Evolutionary conservation across 2,329 filamentous ascomycete genomes (phyloP), one percentile per base, ranked within the genome.

Genomic region (Fusarium denticulatum): DNA sequence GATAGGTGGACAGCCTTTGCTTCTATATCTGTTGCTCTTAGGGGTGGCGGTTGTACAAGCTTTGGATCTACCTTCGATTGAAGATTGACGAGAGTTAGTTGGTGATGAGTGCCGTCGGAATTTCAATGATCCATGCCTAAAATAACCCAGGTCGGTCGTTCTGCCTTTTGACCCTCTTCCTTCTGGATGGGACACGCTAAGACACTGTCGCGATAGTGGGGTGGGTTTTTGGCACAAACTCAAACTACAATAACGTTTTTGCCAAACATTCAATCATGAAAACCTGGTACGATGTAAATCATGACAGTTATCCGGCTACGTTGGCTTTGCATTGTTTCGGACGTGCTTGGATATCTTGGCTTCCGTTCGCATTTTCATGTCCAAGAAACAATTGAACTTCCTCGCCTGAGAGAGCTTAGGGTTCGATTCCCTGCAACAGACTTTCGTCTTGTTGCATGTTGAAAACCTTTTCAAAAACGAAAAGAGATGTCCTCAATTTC

Each of bases 281-380:
- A 14, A 67, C 75, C 71, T 77, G 75, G 75, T 76, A 79, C 75
- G 74, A 73, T 78, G 52, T 77, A 71, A 65, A 64, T 67, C 59
- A 16, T 77, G 70, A 73, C 73, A 58, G 61, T 55, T 42, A 12
- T 37, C 40, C 12, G 12, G 16, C 16, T 24, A 20, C 22, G 16
- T 14, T 50, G 4, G 8, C 3, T 50, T 34, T 15, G 22, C 30
- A 15, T 52, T 11, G 5, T 15, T 34, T 52, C 13, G 30, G 6
- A 36, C 15, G n/a, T 2, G 5, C 16, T 36, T 26, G 4, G 2
- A 26, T 24, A 12, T 4, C 16, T 26, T 4, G 9, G n/a, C 6
- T 9, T 52, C n/a, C 13, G 9, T 34, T 26, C 16, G n/a, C 47
- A 26, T 52, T 36, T 11, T 15, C 30, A 26, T 15, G 7, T 7